Evolutionary conservation across 2,329 filamentous ascomycete species (phyloP), one percentile per base, ranked within the genome.

Genomic region (Trichophyton verrucosum): DNA sequence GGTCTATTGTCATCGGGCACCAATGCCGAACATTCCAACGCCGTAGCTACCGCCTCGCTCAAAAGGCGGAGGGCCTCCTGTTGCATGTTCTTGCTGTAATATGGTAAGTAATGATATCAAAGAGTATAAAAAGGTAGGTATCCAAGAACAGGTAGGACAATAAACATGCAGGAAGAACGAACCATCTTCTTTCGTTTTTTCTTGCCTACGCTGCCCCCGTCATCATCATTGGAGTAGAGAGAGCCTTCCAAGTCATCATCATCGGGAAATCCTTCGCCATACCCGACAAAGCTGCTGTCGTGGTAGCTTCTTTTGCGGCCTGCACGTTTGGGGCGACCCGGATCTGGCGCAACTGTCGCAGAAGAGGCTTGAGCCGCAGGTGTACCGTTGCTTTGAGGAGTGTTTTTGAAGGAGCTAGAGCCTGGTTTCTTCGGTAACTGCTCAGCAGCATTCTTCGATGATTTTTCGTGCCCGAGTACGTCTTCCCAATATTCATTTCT

Each of bases 221-320:
- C 68, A 53, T 72, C 75, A 61, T 75, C 75, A 60, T 76, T 77
- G 51, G 76, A 77, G 63, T 76, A 76, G 53, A 76, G 72, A 40
- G 70, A 73, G 33, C 67, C 68, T 24, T 65, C 68, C 40, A 62
- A 47, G 24, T 77, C 76, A 61, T 79, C 77, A 61, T 78, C 76
- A 68, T 80, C 78, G 24, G 75, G 74, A 66, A 73, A 80, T 20
- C 77, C 78, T 72, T 79, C 77, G 59, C 76, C 77, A 63, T 80
- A 80, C 1, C 78, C 78, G 60, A 76, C 76, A 67, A 78, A 80
- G 65, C 77, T 80, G 63, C 76, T 75, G 55, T 80, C 78, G 65
- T 77, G 76, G 65, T 80, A 80, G 65, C 71, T 71, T 55, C 78
- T 72, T 66, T 78, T 75, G 68, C 79, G 79, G 44, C 75, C 76